Evolutionary conservation across 306 rosid species (phyloP), one percentile per base, ranked within the genome.

Genomic region (Casuarina cunninghamiana): DNA sequence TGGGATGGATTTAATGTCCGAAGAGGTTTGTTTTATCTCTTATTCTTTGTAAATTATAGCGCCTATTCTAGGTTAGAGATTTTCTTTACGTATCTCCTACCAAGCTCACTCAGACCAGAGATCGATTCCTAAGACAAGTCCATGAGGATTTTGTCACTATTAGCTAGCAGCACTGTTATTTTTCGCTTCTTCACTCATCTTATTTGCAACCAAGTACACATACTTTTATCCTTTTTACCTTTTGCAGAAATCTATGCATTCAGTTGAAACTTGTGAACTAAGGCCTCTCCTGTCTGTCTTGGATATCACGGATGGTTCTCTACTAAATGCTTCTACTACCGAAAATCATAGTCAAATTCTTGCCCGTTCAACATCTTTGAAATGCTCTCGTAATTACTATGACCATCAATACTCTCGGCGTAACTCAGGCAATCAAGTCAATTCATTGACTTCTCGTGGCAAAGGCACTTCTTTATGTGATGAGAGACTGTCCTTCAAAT

Each of bases 401-500:
- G 91, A 85, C 21, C 93, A 96, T 80, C 97, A 93, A 48, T 96
- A 96, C 82, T 88, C 94, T 73, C 90, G 97, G 21, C 97, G 97
- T 48, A 89, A 84, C 86, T 83, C 89, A 10, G 62, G 80, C 58
- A 89, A 88, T 84, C 89, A 82, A 77, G 86, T 87, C 45, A 86
- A 63, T 78, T 81, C 92, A 66, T 86, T 97, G 48, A 85, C 89
- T 73, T 91, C 98, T 62, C 87, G 85, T 45, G 91, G 89, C 48
- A 96, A 91, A 79, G 89, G 84, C 5, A 71, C 81, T 66, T 60
- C 90, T 58, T 70, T 79, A 4, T 82, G 53, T 16, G 91, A 91
- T 43, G 91, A 93, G 57, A 86, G 75, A 37, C 88, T 84, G 49
- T 75, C 90, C 78, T 87, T 88, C 82, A 91, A 90, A 86, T 69